Evolutionary conservation across 441 rosid species (phyloP).

Genomic region (Syzygium malaccense): DNA sequence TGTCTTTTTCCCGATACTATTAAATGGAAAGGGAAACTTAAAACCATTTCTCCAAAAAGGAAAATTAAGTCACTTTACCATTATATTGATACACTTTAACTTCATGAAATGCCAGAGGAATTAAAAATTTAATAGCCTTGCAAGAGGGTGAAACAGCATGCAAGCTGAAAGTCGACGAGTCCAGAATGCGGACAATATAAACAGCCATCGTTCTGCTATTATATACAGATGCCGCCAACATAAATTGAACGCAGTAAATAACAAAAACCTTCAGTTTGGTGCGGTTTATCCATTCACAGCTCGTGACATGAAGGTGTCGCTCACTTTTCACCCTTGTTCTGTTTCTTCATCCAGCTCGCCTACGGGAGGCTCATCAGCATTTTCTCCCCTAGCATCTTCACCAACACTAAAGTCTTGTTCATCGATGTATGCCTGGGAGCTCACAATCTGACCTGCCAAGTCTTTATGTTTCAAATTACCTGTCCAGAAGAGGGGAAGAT

Average conservation of each 20-base stretch:
- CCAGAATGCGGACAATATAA: background rate
- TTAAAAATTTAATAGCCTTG: background rate
- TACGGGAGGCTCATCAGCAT: constrained; percentile 13
- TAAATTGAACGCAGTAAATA: background rate
- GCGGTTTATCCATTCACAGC: background rate
- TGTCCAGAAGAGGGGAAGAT: constrained; percentile 17
- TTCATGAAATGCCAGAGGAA: background rate
- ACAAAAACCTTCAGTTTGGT: background rate
- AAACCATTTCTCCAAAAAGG: background rate
- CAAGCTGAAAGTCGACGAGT: background rate
- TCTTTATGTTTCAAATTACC: constrained; percentile 86
- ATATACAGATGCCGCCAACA: background rate
- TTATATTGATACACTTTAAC: background rate
- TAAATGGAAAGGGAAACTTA: background rate
- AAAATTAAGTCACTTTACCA: background rate
- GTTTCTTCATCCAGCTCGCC: background rate
- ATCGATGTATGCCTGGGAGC: constrained; percentile 72
- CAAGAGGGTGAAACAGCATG: background rate
- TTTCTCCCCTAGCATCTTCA: constrained; percentile 29
- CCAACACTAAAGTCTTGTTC: constrained; percentile 22
- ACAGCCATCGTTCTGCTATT: background rate
- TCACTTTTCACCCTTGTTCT: background rate
- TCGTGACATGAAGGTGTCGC: background rate
- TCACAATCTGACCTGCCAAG: constrained; percentile 66
- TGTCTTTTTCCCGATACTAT: background rate